Base-by-base conservation (phyloP, 768 basidiomycete genomes). In the Artomyces pyxidatus region DNA sequence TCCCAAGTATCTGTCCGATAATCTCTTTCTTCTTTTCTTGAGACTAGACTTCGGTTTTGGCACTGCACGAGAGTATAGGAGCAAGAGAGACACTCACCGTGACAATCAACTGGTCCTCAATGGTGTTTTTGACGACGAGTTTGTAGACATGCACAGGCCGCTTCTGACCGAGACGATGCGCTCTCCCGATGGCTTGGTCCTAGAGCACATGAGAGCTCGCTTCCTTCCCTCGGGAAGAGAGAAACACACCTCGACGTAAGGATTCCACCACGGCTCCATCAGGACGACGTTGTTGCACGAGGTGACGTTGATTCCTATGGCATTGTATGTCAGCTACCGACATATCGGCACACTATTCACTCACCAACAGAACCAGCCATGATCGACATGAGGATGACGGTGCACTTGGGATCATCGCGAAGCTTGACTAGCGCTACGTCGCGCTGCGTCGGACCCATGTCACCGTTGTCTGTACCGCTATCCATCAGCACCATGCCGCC, bases 91-190 rank as follows among this genome's bases (percentile, higher is more conserved):
- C 16, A 9, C 27, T 8, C 16, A 46, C 3, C 17, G 52, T 50
- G 26, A 21, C 40, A 8, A 48, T 25, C 6, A 55, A 47, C 6
- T 23, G 37, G 8, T 45, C 42, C 35, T 52, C 50, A 12, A 55
- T 49, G 6, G 54, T 55, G 28, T 48, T 47, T 22, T 14, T 12
- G 2, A 39, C 47, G 12, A 45, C 12, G 12, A 51, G 12, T 21
- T 40, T 30, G 27, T 55, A 55, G 5, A 68, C 62, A 39, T 58
- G 42, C 3, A 65, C 64, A 6, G 54, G 42, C 27, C 54, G 53
- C 35, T 59, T 57, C 32, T 66, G 66, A 2, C 66, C 66, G 17
- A 67, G 61, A 4, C 65, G 61, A 47, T 65, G 62, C 14, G 63
- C 62, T 10, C 66, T 57, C 30, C 65, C 66, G 35, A 65, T 59